Percentiles rank a stretch among this genome's conserved stretches.
phyloP scores from a whole-genome alignment of 345 rosid species.

The Eucalyptus polyanthemos region DNA sequence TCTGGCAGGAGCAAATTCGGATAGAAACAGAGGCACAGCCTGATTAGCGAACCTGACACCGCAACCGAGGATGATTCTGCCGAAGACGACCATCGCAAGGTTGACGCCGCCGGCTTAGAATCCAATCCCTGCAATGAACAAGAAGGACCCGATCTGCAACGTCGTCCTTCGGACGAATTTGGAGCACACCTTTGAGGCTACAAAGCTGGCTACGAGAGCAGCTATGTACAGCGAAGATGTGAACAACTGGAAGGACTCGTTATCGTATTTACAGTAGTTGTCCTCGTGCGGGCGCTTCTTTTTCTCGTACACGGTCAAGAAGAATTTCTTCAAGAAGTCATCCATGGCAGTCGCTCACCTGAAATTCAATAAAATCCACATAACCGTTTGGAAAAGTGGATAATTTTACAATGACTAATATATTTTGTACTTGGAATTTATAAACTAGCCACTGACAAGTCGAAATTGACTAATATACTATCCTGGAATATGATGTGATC shows the following conservation, averaged over 20 bases:
- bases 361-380: background rate
- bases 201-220: slow-evolving; percentile 3
- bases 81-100: background rate
- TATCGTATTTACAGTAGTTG: slow-evolving; percentile 4
- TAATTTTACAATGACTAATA: background rate
- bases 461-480: background rate
- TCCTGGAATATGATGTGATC: too few species aligned
- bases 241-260: slow-evolving; percentile 7
- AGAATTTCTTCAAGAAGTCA: slow-evolving; percentile 9
- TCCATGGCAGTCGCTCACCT: slow-evolving; percentile 10
- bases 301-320: background rate
- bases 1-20: background rate
- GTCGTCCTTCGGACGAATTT: background rate
- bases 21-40: background rate
- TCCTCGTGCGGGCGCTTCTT: background rate
- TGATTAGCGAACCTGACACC: slow-evolving; percentile 6
- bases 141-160: background rate
- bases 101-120: background rate
- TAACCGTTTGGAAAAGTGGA: background rate
- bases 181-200: background rate
- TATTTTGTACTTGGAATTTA: background rate
- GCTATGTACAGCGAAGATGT: slow-evolving; percentile 8
- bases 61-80: slow-evolving; percentile 5
- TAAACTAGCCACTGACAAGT: too few species aligned
- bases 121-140: background rate